These are phyloP conservation scores for Sherardia arvensis DNA, from an alignment of 257 asterid genomes.

Conservation along the genomic window DNA sequence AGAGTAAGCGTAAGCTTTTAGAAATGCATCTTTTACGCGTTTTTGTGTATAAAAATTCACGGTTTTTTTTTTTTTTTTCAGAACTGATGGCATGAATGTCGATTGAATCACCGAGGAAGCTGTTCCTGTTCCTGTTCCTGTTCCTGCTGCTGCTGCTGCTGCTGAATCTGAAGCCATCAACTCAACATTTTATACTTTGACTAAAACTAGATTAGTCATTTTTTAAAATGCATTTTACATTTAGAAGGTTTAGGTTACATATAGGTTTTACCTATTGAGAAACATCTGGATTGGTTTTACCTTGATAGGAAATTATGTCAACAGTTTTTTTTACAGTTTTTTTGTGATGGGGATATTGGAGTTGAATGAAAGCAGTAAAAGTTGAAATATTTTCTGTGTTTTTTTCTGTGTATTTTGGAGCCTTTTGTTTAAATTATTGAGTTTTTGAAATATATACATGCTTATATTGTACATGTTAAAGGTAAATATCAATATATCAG, in stretches of 20 bases:
- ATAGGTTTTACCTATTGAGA: not conserved
- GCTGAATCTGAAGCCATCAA: not conserved
- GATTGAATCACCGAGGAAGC: conserved; percentile 5
- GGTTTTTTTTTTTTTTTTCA: not conserved
- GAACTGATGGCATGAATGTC: conserved; percentile 3
- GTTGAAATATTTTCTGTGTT: no score
- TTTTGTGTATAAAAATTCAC: not conserved
- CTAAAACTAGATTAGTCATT: not conserved
- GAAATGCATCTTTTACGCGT: not conserved
- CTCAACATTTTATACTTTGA: not conserved
- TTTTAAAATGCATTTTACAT: not conserved
- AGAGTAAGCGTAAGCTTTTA: conserved; percentile 46
- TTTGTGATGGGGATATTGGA: no score
- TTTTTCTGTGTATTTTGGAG: no score
- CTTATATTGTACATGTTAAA: no score
- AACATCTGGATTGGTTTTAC: no score
- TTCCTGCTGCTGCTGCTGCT: not conserved
- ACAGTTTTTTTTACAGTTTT: no score
- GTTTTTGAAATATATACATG: no score
- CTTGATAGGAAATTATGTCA: no score
- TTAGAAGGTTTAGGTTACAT: no score
- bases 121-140: not conserved
- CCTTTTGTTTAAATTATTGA: no score
- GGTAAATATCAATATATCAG: no score
- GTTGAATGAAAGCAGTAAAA: no score